These are phyloP conservation scores for Coelastrella sp. DNA, from an alignment of 139 green algal species.

Conservation along the genomic window DNA sequence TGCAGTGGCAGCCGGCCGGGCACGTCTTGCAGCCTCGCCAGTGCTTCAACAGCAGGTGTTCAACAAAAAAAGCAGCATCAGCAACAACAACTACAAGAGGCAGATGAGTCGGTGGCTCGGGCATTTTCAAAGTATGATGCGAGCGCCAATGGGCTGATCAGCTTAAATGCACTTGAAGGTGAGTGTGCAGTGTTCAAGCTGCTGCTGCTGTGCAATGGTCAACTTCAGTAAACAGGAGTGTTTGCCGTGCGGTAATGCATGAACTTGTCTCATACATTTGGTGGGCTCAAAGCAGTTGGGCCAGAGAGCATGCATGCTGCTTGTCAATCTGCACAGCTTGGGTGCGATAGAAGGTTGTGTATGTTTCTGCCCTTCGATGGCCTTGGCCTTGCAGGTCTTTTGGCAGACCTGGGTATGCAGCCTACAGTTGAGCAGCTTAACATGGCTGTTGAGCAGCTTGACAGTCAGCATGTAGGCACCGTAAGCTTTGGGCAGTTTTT, in stretches of 20 bases:
- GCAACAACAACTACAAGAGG: slow-evolving; percentile 16
- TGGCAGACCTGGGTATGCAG: slow-evolving; percentile 66
- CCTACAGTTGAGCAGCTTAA: slow-evolving; percentile 63
- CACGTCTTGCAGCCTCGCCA: background rate
- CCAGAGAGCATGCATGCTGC: background rate
- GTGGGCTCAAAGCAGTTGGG: too few species aligned
- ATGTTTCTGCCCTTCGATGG: background rate
- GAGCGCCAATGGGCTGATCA: slow-evolving; percentile 61
- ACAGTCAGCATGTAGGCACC: slow-evolving; percentile 51
- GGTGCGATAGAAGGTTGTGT: too few species aligned
- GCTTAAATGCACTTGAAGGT: slow-evolving; percentile 52
- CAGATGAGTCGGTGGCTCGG: slow-evolving; percentile 15
- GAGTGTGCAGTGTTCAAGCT: background rate
- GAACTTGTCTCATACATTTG: too few species aligned
- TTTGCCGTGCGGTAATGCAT: too few species aligned
- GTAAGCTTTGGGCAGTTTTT: slow-evolving; percentile 80
- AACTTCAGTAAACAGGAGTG: too few species aligned
- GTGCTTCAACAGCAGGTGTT: background rate
- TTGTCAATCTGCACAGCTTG: background rate
- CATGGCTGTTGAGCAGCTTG: slow-evolving; percentile 73
- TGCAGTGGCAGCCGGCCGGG: background rate
- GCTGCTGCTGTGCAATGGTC: background rate
- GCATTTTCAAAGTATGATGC: slow-evolving; percentile 59
- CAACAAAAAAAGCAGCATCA: slow-evolving; percentile 1
- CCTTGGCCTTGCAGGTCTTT: slow-evolving; percentile 53